Evolutionary conservation across 164 flowering plant species (phyloP).

Genomic region (Aristolochia fimbriata): DNA sequence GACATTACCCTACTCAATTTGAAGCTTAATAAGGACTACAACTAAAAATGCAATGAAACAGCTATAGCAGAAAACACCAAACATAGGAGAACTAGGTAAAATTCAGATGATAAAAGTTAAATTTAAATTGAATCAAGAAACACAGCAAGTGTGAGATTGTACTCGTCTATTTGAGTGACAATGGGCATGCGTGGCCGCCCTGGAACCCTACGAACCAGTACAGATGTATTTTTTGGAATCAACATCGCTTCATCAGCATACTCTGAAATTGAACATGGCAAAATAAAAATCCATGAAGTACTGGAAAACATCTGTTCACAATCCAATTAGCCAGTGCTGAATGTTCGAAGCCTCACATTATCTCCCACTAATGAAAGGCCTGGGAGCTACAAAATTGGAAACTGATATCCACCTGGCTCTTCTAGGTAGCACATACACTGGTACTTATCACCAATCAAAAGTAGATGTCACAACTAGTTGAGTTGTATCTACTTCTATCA

Average conservation of each 20-base stretch:
- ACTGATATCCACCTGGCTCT: no score
- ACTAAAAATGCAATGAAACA: no score
- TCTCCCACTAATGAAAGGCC: background rate
- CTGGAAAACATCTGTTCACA: conserved; percentile 13
- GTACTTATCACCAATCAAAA: no score
- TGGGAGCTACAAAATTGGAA: no score
- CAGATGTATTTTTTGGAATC: conserved; percentile 93
- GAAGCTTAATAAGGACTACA: no score
- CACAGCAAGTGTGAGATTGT: conserved; percentile 29
- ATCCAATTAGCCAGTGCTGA: conserved; percentile 7
- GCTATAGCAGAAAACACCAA: no score
- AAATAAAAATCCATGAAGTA: conserved; percentile 28
- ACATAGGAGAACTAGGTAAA: no score
- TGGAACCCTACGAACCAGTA: conserved; percentile 88
- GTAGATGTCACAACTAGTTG: no score
- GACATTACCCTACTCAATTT: no score
- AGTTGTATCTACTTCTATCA: no score
- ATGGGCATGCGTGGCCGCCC: conserved; percentile 91
- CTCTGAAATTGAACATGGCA: conserved; percentile 76
- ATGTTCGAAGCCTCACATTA: background rate
- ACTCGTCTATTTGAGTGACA: conserved; percentile 71
- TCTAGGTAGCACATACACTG: no score
- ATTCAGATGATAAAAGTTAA: no score
- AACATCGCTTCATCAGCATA: conserved; percentile 80
- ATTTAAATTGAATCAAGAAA: background rate